Evolutionary conservation across 345 rosid species (phyloP).

Genomic region (Stellera chamaejasme): DNA sequence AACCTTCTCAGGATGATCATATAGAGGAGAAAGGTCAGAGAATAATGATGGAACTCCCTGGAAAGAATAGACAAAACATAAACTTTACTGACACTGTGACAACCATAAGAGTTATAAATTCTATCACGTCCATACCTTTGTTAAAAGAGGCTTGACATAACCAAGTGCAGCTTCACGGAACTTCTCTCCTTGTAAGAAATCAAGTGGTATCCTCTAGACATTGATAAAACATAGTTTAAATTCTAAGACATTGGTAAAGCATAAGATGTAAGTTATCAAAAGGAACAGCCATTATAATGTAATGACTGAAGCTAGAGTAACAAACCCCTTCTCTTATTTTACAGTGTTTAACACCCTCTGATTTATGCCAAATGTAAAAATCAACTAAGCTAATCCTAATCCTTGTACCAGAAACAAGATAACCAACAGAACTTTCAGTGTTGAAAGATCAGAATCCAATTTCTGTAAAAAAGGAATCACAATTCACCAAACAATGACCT

Average conservation of each 20-base stretch:
- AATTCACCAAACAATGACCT: too few species aligned
- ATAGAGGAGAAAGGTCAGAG: slow-evolving; percentile 91
- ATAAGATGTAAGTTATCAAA: background rate
- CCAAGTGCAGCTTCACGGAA: slow-evolving; percentile 74
- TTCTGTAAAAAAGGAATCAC: too few species aligned
- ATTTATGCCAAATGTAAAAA: too few species aligned
- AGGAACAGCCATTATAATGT: background rate
- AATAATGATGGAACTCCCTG: slow-evolving; percentile 98
- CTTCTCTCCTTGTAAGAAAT: slow-evolving; percentile 79
- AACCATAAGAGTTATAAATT: slow-evolving; percentile 5
- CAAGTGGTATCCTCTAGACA: slow-evolving; percentile 88
- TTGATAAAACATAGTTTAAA: slow-evolving; percentile 13
- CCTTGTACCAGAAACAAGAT: too few species aligned
- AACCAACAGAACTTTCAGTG: too few species aligned
- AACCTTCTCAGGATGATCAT: slow-evolving; percentile 81
- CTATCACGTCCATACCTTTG: slow-evolving; percentile 46
- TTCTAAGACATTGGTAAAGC: slow-evolving; percentile 3
- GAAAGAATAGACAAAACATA: slow-evolving; percentile 11
- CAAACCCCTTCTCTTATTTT: too few species aligned
- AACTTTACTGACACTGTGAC: background rate
- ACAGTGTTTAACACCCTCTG: too few species aligned
- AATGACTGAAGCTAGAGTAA: too few species aligned
- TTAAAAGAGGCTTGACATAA: slow-evolving; percentile 77
- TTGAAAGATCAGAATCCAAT: too few species aligned
- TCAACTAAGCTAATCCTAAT: too few species aligned